Evolutionary conservation across 345 rosid species (phyloP).

Genomic region (Passiflora organensis): DNA sequence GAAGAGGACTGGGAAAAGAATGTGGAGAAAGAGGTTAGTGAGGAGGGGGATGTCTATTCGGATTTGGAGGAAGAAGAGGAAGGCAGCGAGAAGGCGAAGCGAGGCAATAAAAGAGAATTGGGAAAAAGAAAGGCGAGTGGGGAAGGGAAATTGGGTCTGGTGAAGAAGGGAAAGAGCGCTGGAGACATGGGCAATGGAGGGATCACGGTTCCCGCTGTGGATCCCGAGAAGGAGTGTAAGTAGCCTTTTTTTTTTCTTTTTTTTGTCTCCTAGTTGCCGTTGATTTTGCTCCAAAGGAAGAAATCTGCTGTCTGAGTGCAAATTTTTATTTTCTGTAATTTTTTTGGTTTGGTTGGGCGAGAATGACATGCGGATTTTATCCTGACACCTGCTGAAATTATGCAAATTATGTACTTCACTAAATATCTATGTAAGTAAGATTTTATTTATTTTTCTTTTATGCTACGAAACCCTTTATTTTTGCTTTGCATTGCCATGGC

Average conservation of each 20-base stretch:
- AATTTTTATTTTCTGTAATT: too few species aligned
- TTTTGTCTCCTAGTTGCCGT: too few species aligned
- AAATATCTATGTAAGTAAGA: too few species aligned
- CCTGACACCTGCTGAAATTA: too few species aligned
- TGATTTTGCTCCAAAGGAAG: too few species aligned
- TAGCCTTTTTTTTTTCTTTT: not conserved
- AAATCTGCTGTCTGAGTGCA: too few species aligned
- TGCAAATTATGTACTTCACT: too few species aligned
- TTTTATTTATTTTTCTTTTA: too few species aligned
- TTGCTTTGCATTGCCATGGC: too few species aligned
- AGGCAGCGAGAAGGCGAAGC: conserved; percentile 23
- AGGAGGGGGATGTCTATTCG: conserved; percentile 45
- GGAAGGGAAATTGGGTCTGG: conserved; percentile 31
- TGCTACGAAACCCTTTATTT: too few species aligned
- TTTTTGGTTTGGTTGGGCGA: too few species aligned
- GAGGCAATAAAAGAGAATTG: conserved; percentile 21
- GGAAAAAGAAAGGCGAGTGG: conserved; percentile 44
- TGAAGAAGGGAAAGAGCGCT: conserved; percentile 42
- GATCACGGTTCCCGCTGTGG: conserved; percentile 33
- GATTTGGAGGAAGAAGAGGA: conserved; percentile 60
- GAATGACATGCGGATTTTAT: too few species aligned
- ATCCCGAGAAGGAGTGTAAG: conserved; percentile 44
- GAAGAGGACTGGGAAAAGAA: conserved; percentile 81
- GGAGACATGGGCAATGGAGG: conserved; percentile 23
- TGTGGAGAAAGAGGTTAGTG: conserved; percentile 37